phyloP scores from a whole-genome alignment of 495 filamentous ascomycete species.

The Parmelia sp. region DNA sequence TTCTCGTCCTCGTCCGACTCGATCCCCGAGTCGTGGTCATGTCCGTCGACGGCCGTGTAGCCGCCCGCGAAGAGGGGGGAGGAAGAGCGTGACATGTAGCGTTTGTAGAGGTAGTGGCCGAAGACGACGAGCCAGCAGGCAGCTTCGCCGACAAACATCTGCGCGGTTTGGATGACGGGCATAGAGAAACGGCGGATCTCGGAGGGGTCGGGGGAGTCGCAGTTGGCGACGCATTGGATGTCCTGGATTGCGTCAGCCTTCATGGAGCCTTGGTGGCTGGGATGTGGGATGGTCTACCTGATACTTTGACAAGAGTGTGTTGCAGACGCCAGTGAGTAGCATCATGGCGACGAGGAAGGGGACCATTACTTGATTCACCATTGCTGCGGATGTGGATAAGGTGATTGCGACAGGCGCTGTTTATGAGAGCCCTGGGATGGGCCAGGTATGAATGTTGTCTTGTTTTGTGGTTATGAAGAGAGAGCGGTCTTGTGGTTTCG shows the following conservation, averaged over 20 bases:
- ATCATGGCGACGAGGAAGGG: slow-evolving; percentile 88
- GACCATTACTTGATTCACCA: slow-evolving; percentile 57
- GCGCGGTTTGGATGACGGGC: slow-evolving; percentile 88
- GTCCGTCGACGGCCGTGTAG: slow-evolving; percentile 55
- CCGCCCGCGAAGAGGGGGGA: slow-evolving; percentile 47
- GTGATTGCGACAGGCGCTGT: background rate
- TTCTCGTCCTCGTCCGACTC: slow-evolving; percentile 44
- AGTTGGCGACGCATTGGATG: slow-evolving; percentile 91
- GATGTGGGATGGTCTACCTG: slow-evolving; percentile 49
- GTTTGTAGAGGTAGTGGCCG: slow-evolving; percentile 54
- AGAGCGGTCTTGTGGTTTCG: background rate
- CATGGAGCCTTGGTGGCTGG: background rate
- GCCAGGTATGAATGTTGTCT: background rate
- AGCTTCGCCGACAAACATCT: slow-evolving; percentile 93
- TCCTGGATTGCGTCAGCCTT: slow-evolving; percentile 50
- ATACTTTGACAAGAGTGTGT: slow-evolving; percentile 94
- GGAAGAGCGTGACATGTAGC: slow-evolving; percentile 40
- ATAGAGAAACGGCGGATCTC: slow-evolving; percentile 74
- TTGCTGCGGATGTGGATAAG: slow-evolving; percentile 26
- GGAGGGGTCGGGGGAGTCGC: slow-evolving; percentile 65
- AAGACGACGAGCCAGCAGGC: slow-evolving; percentile 86
- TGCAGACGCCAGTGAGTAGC: slow-evolving; percentile 87
- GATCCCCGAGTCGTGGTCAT: slow-evolving; percentile 32
- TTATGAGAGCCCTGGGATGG: background rate
- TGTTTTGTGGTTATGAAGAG: background rate